phyloP scores from a whole-genome alignment of 2,329 filamentous ascomycete species.

The Pseudogymnoascus pannorum region DNA sequence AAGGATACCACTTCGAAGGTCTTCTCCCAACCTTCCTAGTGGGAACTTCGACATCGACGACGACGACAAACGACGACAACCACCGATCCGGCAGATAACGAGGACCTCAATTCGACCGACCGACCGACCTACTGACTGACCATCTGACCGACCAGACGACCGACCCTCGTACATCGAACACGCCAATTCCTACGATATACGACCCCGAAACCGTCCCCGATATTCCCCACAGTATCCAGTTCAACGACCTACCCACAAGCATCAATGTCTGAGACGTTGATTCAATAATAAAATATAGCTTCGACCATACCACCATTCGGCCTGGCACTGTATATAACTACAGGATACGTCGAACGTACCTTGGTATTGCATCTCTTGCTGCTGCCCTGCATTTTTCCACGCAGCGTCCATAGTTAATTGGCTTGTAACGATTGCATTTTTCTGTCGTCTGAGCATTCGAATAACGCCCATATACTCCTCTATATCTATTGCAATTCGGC shows the following conservation, averaged over 20 bases:
- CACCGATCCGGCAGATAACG: neutral
- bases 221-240: neutral
- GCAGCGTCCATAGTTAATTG: neutral
- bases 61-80: neutral
- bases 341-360: conserved; percentile 6
- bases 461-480: neutral
- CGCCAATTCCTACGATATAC: conserved; percentile 4
- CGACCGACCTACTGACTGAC: neutral
- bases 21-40: conserved; percentile 8
- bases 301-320: neutral
- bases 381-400: neutral
- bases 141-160: neutral
- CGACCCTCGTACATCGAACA: neutral
- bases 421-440: conserved; percentile 2
- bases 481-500: neutral
- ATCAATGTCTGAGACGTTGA: conserved; percentile 9
- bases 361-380: conserved; percentile 7
- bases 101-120: neutral
- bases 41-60: conserved; percentile 1
- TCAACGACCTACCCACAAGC: conserved; percentile 4
- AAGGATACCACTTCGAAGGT: conserved; percentile 8
- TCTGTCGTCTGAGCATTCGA: neutral
- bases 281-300: conserved; percentile 8
- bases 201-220: conserved; percentile 5
- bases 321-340: conserved; percentile 4